These are phyloP conservation scores for Raffaelea arxii DNA, from an alignment of 2,329 filamentous ascomycete genomes.

Conservation along the genomic window DNA sequence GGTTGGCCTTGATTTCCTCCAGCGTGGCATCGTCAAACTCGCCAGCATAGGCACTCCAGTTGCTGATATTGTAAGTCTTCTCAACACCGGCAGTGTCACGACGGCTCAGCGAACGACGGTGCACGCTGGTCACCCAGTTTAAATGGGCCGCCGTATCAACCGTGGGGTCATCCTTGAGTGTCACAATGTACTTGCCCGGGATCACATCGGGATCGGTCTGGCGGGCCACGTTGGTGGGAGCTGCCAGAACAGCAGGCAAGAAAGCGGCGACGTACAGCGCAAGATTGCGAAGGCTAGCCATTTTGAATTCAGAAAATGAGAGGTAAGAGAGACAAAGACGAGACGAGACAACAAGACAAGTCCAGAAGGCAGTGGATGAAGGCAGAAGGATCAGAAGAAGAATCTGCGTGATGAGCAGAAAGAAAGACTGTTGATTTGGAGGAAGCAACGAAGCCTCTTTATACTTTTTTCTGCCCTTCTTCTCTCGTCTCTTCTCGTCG, in stretches of 20 bases:
- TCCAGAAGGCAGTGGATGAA: too few species aligned
- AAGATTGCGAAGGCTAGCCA: constrained; percentile 3
- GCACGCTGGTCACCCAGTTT: constrained; percentile 21
- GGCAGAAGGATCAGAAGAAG: too few species aligned
- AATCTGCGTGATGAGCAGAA: too few species aligned
- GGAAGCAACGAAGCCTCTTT: too few species aligned
- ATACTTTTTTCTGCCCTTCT: too few species aligned
- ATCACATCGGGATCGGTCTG: neutral
- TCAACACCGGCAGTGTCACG: constrained; percentile 20
- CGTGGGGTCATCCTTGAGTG: neutral
- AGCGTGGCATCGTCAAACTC: constrained; percentile 31
- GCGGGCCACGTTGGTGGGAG: neutral
- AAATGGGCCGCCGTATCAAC: constrained; percentile 17
- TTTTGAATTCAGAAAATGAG: too few species aligned
- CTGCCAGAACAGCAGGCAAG: constrained; percentile 1
- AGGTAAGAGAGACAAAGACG: too few species aligned
- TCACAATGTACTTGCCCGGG: constrained; percentile 5
- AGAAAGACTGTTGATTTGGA: too few species aligned
- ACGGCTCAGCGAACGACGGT: constrained; percentile 20
- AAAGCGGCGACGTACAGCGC: constrained; percentile 4
- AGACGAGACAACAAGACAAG: too few species aligned
- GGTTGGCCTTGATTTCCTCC: constrained; percentile 25
- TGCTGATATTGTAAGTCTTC: constrained; percentile 20
- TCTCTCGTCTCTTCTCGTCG: too few species aligned
- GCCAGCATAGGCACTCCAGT: constrained; percentile 32